Conservation (phyloP, 331 rosid species). For the Dryas integrifolia region DNA sequence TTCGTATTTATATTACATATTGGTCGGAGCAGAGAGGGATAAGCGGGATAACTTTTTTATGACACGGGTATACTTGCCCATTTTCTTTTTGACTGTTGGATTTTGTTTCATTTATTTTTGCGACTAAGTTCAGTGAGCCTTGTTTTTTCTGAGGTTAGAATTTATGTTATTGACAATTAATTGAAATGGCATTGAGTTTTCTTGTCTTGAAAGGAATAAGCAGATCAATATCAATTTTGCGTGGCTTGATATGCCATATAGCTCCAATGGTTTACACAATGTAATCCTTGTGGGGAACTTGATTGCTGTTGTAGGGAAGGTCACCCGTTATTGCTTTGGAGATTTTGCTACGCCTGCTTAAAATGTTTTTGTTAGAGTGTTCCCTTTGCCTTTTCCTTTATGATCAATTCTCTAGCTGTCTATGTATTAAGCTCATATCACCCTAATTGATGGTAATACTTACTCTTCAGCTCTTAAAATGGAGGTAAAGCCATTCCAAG, state of each 20-base stretch:
- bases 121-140: slow-evolving; percentile 30
- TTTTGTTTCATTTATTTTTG: slow-evolving; percentile 16
- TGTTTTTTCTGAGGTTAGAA: slow-evolving; percentile 27
- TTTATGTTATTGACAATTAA: slow-evolving; percentile 17
- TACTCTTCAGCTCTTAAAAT: too few relatives aligned
- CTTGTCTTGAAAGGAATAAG: not conserved
- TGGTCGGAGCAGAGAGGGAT: slow-evolving; percentile 20
- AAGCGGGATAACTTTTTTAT: slow-evolving; percentile 17
- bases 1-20: not conserved
- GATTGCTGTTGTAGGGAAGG: not conserved
- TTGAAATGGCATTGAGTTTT: not conserved
- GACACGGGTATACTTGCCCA: slow-evolving; percentile 24
- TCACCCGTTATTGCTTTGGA: not conserved
- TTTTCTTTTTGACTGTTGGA: slow-evolving; percentile 12
- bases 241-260: not conserved
- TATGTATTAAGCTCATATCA: too few relatives aligned
- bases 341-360: not conserved
- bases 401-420: too few relatives aligned
- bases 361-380: too few relatives aligned
- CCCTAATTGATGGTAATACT: too few relatives aligned
- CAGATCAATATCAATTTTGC: not conserved
- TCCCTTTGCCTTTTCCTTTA: not conserved
- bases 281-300: too few relatives aligned
- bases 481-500: too few relatives aligned
- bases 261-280: not conserved